Evolutionary conservation across 768 basidiomycete species (phyloP).

Genomic region (Glaciozyma antarctica): DNA sequence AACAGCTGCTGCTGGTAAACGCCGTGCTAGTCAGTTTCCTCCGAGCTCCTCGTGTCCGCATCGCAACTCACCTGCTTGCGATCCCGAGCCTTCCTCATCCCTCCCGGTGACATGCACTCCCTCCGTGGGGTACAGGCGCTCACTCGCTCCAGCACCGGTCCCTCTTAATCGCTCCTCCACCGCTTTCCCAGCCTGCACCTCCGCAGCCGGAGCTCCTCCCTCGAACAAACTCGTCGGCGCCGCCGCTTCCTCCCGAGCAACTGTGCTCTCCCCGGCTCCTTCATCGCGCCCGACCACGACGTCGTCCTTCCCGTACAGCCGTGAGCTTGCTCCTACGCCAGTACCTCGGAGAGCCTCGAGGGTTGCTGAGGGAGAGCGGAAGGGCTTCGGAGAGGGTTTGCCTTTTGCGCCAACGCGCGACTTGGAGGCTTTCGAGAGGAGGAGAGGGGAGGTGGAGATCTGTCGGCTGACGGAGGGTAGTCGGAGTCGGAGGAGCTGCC

Average conservation of each 20-base stretch:
- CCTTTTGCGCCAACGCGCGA: too few species aligned
- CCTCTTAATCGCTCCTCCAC: not conserved
- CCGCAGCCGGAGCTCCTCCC: not conserved
- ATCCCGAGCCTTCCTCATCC: not conserved
- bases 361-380: too few species aligned
- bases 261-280: not conserved
- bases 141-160: not conserved
- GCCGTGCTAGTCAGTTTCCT: too few species aligned
- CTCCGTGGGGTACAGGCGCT: not conserved
- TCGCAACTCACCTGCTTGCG: too few species aligned
- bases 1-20: too few species aligned
- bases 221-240: not conserved
- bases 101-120: not conserved
- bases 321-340: not conserved
- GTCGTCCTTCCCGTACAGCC: not conserved
- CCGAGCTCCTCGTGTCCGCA: too few species aligned
- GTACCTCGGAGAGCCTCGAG: not conserved
- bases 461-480: too few species aligned
- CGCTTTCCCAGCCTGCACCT: not conserved
- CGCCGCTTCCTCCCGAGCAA: not conserved
- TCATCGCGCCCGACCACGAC: not conserved
- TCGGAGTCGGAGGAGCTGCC: too few species aligned
- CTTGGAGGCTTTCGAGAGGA: too few species aligned
- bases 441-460: too few species aligned
- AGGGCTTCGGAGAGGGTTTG: too few species aligned